Conservation (phyloP, 345 rosid genomes). For the Dipteronia sinensis region DNA sequence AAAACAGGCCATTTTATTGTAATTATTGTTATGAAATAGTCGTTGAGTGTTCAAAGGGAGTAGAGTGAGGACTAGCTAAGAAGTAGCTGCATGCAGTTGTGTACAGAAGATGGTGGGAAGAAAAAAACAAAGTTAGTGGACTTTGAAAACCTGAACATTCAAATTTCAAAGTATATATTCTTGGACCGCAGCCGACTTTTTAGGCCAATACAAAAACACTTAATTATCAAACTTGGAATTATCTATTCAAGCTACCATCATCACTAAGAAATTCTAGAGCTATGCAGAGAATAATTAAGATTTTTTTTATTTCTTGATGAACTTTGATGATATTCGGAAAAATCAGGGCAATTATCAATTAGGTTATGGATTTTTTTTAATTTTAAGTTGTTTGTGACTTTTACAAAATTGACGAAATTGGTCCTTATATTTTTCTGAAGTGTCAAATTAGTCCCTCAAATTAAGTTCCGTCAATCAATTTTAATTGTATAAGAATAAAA, state of each 20-base stretch:
- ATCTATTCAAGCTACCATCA: neutral
- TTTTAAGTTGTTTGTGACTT: no score
- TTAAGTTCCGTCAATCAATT: no score
- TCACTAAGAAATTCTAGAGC: neutral
- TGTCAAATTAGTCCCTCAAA: no score
- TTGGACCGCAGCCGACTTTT: conserved; percentile 12
- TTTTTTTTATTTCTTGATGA: no score
- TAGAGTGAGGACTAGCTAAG: neutral
- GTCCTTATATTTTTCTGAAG: no score
- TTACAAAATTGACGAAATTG: no score
- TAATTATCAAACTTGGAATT: neutral
- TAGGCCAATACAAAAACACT: conserved; percentile 7
- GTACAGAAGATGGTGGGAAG: neutral
- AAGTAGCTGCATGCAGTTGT: neutral
- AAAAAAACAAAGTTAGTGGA: conserved; percentile 4
- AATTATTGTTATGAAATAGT: no score
- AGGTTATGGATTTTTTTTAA: no score
- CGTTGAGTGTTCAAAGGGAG: neutral
- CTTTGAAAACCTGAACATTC: neutral
- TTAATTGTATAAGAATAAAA: no score
- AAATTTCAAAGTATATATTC: conserved; percentile 10
- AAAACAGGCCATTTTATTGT: no score
- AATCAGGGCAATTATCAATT: no score
- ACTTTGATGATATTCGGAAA: no score
- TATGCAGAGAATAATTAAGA: neutral